These are phyloP conservation scores for Aspergillus tamarii DNA, from an alignment of 2,329 filamentous ascomycete species.

Conservation along the genomic window DNA sequence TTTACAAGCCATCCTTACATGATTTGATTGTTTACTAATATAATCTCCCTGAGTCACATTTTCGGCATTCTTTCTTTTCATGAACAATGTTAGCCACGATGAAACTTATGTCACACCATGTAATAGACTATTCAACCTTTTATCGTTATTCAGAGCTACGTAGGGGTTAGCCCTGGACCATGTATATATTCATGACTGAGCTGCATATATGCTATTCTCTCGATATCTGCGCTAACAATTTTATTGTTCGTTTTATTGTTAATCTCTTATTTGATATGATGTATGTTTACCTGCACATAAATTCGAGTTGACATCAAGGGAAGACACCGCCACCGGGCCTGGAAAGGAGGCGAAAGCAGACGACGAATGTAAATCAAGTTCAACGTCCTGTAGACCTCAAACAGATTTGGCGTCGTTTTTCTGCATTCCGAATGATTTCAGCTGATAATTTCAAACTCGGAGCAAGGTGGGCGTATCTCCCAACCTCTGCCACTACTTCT, in stretches of 20 bases:
- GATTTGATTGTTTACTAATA: background rate
- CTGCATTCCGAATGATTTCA: slow-evolving; percentile 80
- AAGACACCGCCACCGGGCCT: background rate
- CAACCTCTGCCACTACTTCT: slow-evolving; percentile 75
- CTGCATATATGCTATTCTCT: background rate
- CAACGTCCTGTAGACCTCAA: slow-evolving; percentile 24
- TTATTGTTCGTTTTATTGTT: too few species aligned
- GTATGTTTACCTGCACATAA: background rate
- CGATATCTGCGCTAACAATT: background rate
- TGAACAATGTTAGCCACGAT: background rate
- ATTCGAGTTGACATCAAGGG: background rate
- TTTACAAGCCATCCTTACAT: background rate
- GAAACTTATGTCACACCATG: background rate
- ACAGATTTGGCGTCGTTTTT: slow-evolving; percentile 65
- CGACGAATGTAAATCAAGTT: background rate
- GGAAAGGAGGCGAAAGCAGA: background rate
- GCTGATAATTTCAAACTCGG: slow-evolving; percentile 76
- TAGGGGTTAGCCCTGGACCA: background rate
- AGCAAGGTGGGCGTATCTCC: slow-evolving; percentile 72
- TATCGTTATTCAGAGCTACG: too few species aligned
- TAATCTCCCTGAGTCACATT: background rate
- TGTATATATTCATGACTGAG: background rate
- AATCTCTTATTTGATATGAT: background rate
- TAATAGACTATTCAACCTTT: background rate
- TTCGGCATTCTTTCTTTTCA: background rate